Percentiles rank a stretch among this genome's conserved stretches.
phyloP scores from a whole-genome alignment of 2,329 filamentous ascomycete genomes.

The Huntiella decipiens region DNA sequence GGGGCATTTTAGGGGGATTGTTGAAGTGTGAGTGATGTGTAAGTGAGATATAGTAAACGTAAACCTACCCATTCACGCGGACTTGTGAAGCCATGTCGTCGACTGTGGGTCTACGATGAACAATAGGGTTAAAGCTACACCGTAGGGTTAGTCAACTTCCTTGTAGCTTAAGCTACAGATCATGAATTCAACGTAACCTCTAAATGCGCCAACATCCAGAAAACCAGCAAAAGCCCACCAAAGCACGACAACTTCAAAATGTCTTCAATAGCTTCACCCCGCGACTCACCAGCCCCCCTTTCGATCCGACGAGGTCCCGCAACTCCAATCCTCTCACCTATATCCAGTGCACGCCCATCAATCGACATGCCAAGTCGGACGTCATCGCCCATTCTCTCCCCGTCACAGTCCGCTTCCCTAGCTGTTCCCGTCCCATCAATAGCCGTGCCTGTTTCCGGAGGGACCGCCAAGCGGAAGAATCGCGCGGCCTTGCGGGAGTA shows the following conservation, averaged over 20 bases:
- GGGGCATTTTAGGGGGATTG: neutral
- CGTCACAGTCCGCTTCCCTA: conserved; percentile 12
- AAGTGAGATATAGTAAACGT: neutral
- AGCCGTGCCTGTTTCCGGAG: conserved; percentile 10
- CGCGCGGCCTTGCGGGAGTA: conserved; percentile 81
- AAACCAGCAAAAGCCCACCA: neutral
- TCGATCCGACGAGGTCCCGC: conserved; percentile 33
- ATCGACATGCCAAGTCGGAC: conserved; percentile 42
- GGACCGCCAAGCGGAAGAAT: conserved; percentile 39
- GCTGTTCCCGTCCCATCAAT: conserved; percentile 15
- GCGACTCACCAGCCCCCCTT: conserved; percentile 32
- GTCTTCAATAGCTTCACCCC: conserved; percentile 46
- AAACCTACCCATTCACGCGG: no score
- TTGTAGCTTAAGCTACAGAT: no score
- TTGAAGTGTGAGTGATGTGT: neutral
- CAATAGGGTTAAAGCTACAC: neutral
- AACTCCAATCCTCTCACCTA: conserved; percentile 30
- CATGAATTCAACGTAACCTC: conserved; percentile 1
- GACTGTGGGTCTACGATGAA: neutral
- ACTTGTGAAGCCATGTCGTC: neutral
- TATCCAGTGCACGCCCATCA: conserved; percentile 57
- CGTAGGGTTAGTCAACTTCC: no score
- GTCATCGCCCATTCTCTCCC: conserved; percentile 25
- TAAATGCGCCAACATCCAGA: neutral
- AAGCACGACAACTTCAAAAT: conserved; percentile 21